Base-by-base conservation (phyloP, 2,329 filamentous ascomycete genomes). In the Pseudogymnoascus sp. region DNA sequence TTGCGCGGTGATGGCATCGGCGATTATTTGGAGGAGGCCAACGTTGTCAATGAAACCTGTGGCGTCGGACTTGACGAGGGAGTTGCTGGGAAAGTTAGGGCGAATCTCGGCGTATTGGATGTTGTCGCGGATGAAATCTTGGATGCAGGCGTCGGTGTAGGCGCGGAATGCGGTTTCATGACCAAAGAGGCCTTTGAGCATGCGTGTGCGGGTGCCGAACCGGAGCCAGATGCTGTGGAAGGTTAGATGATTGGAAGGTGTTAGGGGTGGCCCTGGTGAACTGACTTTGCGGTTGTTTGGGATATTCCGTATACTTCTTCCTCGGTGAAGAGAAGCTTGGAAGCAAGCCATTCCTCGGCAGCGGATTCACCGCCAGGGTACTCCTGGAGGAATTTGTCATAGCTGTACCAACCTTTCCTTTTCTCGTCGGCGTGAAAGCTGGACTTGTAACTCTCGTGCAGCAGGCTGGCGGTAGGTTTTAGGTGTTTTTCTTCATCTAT, bases 51-150 rank as follows among this genome's bases (percentile, higher is more conserved):
- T 78, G 38, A 78, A 72, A 0, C 69, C 66, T 1, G 70, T 75
- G 2, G 86, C 86, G 63, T 88, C 80, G 67, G 87, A 79, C 21
- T 71, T 77, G 64, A 81, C 86, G 6, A 90, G 81, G 43, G 81
- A 81, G 68, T 89, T 89, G 77, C 58, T 79, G 79, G 89, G 83
- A 45, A 90, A 84, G 74, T 89, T 90, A 2, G 86, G 87, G 28
- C 88, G 80, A 41, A 90, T 83, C 73, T 90, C 88, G 28, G 86
- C 87, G 68, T 89, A 90, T 74, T 88, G 87, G 66, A 90, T 86
- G 45, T 83, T 83, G 69, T 90, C 86, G 5, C 77, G 69, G 21
- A 85, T 80, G 71, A 90, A 86, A 64, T 85, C 82, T 63, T 85
- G 76, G 9, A 89, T 82, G 18, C 83, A 84, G 2, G 76, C 71